phyloP scores from a whole-genome alignment of 192 early-diverging fungal species.

The Chytriomyces confervae region DNA sequence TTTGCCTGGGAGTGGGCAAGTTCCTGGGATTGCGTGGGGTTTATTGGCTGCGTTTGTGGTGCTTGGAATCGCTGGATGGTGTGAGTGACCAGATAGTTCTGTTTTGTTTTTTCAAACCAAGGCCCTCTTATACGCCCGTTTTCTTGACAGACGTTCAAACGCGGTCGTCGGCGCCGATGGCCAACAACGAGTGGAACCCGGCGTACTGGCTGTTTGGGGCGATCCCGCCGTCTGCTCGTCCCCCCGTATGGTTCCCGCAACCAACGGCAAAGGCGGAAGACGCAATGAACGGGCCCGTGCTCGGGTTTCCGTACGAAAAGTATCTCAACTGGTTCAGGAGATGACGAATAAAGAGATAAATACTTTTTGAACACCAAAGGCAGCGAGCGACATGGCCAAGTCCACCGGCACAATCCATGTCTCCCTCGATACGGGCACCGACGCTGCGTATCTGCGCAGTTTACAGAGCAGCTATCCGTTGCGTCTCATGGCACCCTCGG shows the following conservation, averaged over 20 bases:
- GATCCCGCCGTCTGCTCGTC: slow-evolving; percentile 6
- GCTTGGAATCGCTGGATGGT: slow-evolving; percentile 35
- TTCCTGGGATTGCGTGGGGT: slow-evolving; percentile 34
- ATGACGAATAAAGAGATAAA: background rate
- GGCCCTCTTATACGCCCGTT: background rate
- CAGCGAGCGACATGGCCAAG: background rate
- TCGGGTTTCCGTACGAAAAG: background rate
- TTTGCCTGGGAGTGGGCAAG: background rate
- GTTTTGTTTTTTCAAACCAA: background rate
- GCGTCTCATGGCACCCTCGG: background rate
- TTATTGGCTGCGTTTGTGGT: slow-evolving; percentile 28
- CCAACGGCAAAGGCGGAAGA: slow-evolving; percentile 23
- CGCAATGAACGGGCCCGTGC: background rate
- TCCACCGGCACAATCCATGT: background rate
- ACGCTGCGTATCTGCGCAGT: background rate
- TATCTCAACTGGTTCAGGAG: background rate
- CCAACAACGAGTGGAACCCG: slow-evolving; percentile 35
- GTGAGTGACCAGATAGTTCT: slow-evolving; percentile 11
- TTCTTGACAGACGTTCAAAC: slow-evolving; percentile 26
- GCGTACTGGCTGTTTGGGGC: slow-evolving; percentile 36
- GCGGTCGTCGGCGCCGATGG: slow-evolving; percentile 12
- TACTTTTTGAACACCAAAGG: background rate
- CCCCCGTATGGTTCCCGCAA: slow-evolving; percentile 23
- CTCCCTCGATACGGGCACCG: background rate
- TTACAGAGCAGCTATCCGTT: background rate